Evolutionary conservation across 106 monocot genomes (phyloP).

Genomic region (Xerophyta viscosa): DNA sequence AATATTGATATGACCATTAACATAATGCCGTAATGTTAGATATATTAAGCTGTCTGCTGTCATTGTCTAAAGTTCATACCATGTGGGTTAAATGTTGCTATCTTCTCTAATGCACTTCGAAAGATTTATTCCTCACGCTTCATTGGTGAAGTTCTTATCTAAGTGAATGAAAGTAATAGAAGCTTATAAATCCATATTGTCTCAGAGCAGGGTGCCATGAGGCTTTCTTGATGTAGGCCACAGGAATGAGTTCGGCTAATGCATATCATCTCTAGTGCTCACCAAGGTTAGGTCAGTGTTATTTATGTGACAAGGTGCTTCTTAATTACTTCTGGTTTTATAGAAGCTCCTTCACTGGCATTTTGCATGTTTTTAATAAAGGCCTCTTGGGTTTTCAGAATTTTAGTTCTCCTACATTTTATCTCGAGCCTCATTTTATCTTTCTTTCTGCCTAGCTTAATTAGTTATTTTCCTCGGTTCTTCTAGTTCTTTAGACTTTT

Average conservation of each 20-base stretch:
- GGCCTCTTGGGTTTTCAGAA: not conserved
- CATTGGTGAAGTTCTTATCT: conserved; percentile 38
- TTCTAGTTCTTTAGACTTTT: not conserved
- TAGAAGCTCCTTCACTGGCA: not conserved
- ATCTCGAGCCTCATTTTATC: conserved; percentile 4
- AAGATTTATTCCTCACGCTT: conserved; percentile 30
- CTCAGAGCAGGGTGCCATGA: conserved; percentile 51
- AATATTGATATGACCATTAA: too few relatives aligned
- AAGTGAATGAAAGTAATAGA: conserved; percentile 19
- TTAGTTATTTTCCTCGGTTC: too few relatives aligned
- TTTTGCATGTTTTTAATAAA: not conserved
- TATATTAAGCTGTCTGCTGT: too few relatives aligned
- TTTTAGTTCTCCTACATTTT: not conserved
- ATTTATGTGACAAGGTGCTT: conserved; percentile 32
- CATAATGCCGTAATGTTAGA: too few relatives aligned
- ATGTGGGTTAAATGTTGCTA: too few relatives aligned
- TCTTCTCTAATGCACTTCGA: conserved; percentile 27
- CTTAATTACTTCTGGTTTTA: conserved; percentile 3
- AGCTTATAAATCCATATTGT: conserved; percentile 61
- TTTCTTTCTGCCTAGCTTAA: conserved; percentile 5
- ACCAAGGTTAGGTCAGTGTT: conserved; percentile 63
- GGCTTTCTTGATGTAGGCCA: conserved; percentile 43
- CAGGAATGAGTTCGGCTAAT: conserved; percentile 52
- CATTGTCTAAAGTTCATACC: too few relatives aligned
- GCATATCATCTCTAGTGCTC: conserved; percentile 36